Percentiles rank a stretch among this genome's conserved stretches.
Evolutionary conservation across 2,329 filamentous ascomycete genomes (phyloP).

Genomic region (Monilinia vaccinii-corymbosi): DNA sequence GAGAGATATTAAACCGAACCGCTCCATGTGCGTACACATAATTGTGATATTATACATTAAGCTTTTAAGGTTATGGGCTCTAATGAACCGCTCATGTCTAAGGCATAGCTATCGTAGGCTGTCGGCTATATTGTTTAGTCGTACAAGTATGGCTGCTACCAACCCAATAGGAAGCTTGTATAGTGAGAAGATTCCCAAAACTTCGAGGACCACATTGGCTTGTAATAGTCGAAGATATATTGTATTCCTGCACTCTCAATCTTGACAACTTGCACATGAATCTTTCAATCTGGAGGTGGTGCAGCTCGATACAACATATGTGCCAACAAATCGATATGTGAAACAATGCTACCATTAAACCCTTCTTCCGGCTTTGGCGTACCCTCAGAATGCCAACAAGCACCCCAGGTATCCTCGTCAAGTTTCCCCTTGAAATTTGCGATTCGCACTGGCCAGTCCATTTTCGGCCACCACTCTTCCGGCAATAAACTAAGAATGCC

Average conservation of each 20-base stretch:
- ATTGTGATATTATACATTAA: constrained; percentile 1
- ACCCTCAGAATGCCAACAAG: constrained; percentile 7
- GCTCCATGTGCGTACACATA: neutral
- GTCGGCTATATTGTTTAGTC: neutral
- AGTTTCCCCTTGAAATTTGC: constrained; percentile 24
- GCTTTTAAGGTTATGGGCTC: neutral
- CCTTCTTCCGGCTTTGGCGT: constrained; percentile 14
- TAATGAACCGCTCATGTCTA: neutral
- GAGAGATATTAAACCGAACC: no score
- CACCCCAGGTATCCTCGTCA: constrained; percentile 26
- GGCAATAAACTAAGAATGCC: constrained; percentile 33
- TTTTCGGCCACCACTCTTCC: constrained; percentile 25
- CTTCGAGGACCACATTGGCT: neutral
- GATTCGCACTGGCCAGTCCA: constrained; percentile 28
- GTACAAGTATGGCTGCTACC: neutral
- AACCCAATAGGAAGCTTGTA: neutral
- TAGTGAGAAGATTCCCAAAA: neutral
- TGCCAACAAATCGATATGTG: constrained; percentile 24
- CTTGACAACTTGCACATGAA: neutral
- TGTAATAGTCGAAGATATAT: neutral
- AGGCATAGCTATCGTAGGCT: neutral
- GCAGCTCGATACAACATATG: constrained; percentile 19
- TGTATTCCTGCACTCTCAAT: neutral
- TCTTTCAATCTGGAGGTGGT: constrained; percentile 21
- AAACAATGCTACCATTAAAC: constrained; percentile 11